Conservation (phyloP, 179 eudicot species). For the Actinidia arguta region DNA sequence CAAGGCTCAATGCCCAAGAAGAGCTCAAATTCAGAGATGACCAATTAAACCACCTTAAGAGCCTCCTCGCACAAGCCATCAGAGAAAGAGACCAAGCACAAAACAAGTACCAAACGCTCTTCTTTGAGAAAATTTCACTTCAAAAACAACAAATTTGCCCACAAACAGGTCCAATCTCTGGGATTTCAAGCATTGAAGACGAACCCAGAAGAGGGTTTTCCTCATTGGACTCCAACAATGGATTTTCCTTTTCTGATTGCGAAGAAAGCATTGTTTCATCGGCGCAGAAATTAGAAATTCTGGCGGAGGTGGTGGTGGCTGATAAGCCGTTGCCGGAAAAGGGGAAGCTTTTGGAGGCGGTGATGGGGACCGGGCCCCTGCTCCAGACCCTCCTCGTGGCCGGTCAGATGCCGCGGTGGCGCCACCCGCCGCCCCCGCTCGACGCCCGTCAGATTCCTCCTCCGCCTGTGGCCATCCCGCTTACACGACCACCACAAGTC, state of each 20-base stretch:
- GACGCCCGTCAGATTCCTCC: slow-evolving; percentile 67
- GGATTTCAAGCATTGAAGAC: slow-evolving; percentile 41
- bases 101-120: slow-evolving; percentile 45
- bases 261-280: slow-evolving; percentile 76
- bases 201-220: slow-evolving; percentile 32
- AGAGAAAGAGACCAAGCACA: slow-evolving; percentile 65
- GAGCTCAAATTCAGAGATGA: slow-evolving; percentile 61
- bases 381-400: slow-evolving; percentile 73
- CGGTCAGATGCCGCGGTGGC: slow-evolving; percentile 83
- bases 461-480: slow-evolving; percentile 35
- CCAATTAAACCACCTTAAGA: slow-evolving; percentile 48
- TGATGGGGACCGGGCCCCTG: slow-evolving; percentile 81
- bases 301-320: no score
- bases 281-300: slow-evolving; percentile 20
- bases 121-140: slow-evolving; percentile 39
- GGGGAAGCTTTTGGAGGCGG: slow-evolving; percentile 76
- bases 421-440: slow-evolving; percentile 75
- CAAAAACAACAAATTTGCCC: slow-evolving; percentile 29
- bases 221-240: slow-evolving; percentile 27
- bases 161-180: slow-evolving; percentile 29
- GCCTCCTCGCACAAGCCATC: slow-evolving; percentile 45
- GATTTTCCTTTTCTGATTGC: slow-evolving; percentile 60
- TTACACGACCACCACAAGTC: slow-evolving; percentile 15
- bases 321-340: slow-evolving; percentile 66
- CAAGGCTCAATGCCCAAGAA: slow-evolving; percentile 62